Base-by-base conservation (phyloP, 1,284 basidiomycete species). In the Flammula alnicola region DNA sequence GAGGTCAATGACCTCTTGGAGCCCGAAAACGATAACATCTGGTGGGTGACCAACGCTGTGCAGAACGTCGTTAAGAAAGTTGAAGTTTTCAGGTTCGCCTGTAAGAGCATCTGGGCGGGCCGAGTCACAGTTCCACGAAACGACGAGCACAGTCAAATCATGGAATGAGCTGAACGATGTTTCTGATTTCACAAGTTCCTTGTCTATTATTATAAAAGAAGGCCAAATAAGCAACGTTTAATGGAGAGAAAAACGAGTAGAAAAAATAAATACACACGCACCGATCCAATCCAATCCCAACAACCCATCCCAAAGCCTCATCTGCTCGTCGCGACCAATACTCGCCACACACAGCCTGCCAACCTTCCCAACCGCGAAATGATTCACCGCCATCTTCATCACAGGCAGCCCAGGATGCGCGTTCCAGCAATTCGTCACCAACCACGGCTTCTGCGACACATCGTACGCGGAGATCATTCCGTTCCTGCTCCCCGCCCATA, bases 1-100 rank as follows among this genome's bases (percentile, higher is more conserved):
- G 9, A 99, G 80, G 65, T 98, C 94, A 54, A 99, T 91, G 31
- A 98, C 80, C 72, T 98, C 96, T 67, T 99, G 96, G 64, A 98
- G 89, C 1, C 95, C 95, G 65, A 98, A 97, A 2, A 86, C 83
- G 59, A 99, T 88, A 57, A 98, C 85, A 59, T 98, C 95, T 0
- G 95, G 95, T 5, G 78, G 93, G 6, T 76, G 68, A 17, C 88
- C 81, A 20, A 87, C 83, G 53, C 84, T 88, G 2, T 68, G 72
- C 12, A 97, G 74, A 4, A 83, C 83, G 32, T 93, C 79, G 12
- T 80, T 74, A 8, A 97, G 72, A 72, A 96, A 92, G 46, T 75
- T 79, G 36, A 80, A 66, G 62, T 93, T 95, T 22, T 82, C 83
- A n/a, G n/a, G n/a, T 1, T 77, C 75, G 7, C 81, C 80, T 0